Evolutionary conservation across 225 moss, liverwort and hornwort species (phyloP).

Genomic region (Straminergon stramineum): DNA sequence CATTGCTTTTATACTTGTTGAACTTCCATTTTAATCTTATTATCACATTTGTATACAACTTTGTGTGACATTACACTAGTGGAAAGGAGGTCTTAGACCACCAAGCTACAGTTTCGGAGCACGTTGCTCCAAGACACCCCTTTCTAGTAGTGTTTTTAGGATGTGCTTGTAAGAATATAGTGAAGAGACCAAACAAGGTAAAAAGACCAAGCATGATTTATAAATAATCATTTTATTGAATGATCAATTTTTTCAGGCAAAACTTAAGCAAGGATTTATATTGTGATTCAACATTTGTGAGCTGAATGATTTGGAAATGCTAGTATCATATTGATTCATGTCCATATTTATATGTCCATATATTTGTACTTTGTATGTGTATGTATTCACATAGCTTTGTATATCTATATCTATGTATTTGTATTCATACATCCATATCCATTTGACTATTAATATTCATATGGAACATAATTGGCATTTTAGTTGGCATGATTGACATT

Average conservation of each 20-base stretch:
- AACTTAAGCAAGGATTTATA: not conserved
- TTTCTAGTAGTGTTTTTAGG: not conserved
- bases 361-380: accelerated
- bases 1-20: not conserved
- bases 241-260: accelerated
- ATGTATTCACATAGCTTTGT: not conserved
- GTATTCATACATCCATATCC: not conserved
- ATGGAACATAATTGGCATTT: not conserved
- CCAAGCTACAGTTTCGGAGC: accelerated
- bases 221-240: not conserved
- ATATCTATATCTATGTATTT: not conserved
- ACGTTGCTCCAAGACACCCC: accelerated
- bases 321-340: accelerated
- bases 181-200: not conserved
- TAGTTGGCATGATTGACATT: not conserved
- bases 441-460: accelerated
- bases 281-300: not conserved
- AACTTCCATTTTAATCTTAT: not conserved
- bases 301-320: too few relatives aligned
- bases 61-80: not conserved
- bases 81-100: accelerated
- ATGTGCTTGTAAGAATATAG: not conserved
- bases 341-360: not conserved
- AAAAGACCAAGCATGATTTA: not conserved
- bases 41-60: too few relatives aligned